A percentile compares a stretch with the other conserved stretches of the same genome.
Conservation (phyloP, 108 stramenopile genomes). For the Poteriospumella lacustris region DNA sequence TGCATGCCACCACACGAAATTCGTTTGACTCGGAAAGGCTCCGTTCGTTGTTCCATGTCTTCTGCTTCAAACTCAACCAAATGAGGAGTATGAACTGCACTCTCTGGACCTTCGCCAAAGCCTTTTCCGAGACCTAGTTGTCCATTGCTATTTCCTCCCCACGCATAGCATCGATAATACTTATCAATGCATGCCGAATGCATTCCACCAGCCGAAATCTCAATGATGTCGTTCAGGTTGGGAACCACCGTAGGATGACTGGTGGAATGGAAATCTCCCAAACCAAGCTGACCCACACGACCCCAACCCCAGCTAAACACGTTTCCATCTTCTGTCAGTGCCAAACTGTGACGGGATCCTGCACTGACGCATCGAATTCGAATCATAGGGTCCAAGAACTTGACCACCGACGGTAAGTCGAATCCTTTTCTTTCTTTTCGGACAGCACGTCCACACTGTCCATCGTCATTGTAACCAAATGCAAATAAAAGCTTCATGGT, state of each 20-base stretch:
- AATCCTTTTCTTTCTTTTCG: neutral
- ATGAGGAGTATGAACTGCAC: too few relatives aligned
- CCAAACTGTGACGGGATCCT: conserved; percentile 15
- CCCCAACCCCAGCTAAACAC: conserved; percentile 30
- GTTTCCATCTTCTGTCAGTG: conserved; percentile 3
- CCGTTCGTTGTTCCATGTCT: too few relatives aligned
- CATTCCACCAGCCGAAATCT: conserved; percentile 24
- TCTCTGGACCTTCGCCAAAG: too few relatives aligned
- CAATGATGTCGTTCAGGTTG: neutral
- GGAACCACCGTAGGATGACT: neutral
- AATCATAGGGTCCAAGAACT: neutral
- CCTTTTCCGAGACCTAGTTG: conserved; percentile 19
- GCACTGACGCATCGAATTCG: neutral
- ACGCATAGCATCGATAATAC: conserved; percentile 5
- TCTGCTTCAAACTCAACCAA: too few relatives aligned
- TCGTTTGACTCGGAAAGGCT: neutral
- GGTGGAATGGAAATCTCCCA: neutral
- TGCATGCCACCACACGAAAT: conserved; percentile 24
- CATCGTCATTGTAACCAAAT: conserved; percentile 26
- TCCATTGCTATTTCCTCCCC: conserved; percentile 10
- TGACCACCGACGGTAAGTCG: neutral
- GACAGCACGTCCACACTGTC: neutral
- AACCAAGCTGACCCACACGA: conserved; percentile 15
- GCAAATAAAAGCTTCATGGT: neutral
- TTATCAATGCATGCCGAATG: conserved; percentile 10